phyloP scores from a whole-genome alignment of 306 rosid species.

The Crotalaria pallida region DNA sequence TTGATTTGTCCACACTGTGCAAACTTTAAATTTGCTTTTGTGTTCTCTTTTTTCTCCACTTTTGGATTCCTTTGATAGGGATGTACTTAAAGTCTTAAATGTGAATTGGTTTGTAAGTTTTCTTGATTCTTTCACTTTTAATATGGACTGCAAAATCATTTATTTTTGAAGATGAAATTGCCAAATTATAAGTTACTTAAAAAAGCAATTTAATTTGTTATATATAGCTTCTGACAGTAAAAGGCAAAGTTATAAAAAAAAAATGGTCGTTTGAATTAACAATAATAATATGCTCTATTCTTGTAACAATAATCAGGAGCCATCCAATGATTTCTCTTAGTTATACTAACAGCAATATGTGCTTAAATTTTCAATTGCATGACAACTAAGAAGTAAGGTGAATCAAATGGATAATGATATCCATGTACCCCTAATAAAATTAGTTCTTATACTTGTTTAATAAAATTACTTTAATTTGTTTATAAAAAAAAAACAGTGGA shows the following conservation, averaged over 20 bases:
- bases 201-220: not conserved
- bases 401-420: not conserved
- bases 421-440: not conserved
- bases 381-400: not conserved
- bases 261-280: too few relatives aligned
- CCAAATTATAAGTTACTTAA: not conserved
- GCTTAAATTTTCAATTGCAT: not conserved
- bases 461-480: too few relatives aligned
- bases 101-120: conserved; percentile 6
- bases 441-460: too few relatives aligned
- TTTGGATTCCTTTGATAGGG: conserved; percentile 55
- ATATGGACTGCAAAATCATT: not conserved
- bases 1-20: conserved; percentile 39
- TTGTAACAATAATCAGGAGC: too few relatives aligned
- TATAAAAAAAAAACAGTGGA: not conserved
- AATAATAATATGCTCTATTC: too few relatives aligned
- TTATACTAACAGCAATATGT: not conserved
- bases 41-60: conserved; percentile 22
- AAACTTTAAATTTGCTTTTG: conserved; percentile 34
- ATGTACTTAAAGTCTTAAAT: not conserved
- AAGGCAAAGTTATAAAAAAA: too few relatives aligned
- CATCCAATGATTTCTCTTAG: too few relatives aligned
- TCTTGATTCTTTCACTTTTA: conserved; percentile 22
- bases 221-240: not conserved
- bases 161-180: not conserved